Evolutionary conservation across 768 basidiomycete genomes (phyloP).

Genomic region (Obba rivulosa): DNA sequence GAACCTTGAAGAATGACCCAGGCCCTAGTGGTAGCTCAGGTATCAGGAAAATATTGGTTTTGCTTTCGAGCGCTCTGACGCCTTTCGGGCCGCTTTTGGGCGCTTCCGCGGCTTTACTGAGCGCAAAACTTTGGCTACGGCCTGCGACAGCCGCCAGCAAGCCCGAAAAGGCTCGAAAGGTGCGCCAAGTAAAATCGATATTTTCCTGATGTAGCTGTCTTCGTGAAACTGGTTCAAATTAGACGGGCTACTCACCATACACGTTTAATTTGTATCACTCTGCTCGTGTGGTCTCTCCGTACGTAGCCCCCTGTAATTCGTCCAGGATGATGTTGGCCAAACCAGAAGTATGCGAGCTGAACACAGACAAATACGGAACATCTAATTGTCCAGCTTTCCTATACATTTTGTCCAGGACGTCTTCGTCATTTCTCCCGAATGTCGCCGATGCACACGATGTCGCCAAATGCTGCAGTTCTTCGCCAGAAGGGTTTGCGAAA

Average conservation of each 20-base stretch:
- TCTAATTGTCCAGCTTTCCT: slow-evolving; percentile 42
- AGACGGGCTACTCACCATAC: slow-evolving; percentile 35
- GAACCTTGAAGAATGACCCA: slow-evolving; percentile 23
- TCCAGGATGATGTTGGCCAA: slow-evolving; percentile 24
- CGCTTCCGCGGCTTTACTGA: too few relatives aligned
- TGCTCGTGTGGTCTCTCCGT: slow-evolving; percentile 15
- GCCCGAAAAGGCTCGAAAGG: too few relatives aligned
- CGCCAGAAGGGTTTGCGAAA: slow-evolving; percentile 1
- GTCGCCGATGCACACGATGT: slow-evolving; percentile 29
- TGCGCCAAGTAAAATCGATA: too few relatives aligned
- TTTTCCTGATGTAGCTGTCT: too few relatives aligned
- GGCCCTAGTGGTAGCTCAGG: slow-evolving; percentile 7
- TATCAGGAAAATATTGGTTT: background rate
- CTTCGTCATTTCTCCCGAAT: slow-evolving; percentile 31
- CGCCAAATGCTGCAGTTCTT: background rate
- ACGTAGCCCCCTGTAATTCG: slow-evolving; percentile 22
- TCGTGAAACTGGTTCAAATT: too few relatives aligned
- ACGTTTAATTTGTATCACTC: slow-evolving; percentile 42
- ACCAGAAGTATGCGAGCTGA: slow-evolving; percentile 25
- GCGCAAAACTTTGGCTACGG: too few relatives aligned
- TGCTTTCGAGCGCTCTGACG: too few relatives aligned
- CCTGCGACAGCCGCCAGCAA: too few relatives aligned
- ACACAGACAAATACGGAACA: slow-evolving; percentile 26
- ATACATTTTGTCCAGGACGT: slow-evolving; percentile 39
- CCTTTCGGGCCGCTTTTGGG: too few relatives aligned